Evolutionary conservation across 208 protist species (phyloP), one percentile per base, ranked within the genome.

Genomic region (Leishmania major): DNA sequence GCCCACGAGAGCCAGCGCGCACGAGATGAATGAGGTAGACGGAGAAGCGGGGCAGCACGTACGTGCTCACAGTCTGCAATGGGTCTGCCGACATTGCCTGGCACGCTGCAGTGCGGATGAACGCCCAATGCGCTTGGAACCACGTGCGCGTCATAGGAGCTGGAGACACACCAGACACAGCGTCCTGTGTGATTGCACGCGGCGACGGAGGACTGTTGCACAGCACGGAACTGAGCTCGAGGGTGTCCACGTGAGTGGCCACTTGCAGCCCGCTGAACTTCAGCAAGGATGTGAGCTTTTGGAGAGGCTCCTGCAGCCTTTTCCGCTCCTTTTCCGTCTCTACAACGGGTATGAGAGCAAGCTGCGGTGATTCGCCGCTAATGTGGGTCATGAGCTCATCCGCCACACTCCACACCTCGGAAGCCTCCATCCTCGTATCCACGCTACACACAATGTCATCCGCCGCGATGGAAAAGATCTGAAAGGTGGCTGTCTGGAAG

Each of bases 1-100:
- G 87, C 53, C 89, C 90, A 8, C 90, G 91, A 43, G 92, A 89
- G 35, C 94, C 94, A 0, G 92, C 87, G 4, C 87, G 89, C 31
- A 97, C 94, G n/a, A 97, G 81, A 74, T 97, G 94, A n/a, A 97
- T 87, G 6, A 97, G 86, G 67, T 91, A 94, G 15, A 97, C 90
- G 47, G 92, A 83, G 73, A 85, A 90, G 17, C 83, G 88, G 13
- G 94, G 94, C 22, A 88, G 77, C 6, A 97, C 73, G 78, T 87
- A 82, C 8, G 75, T 69, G 69, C 81, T 89, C 43, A 97, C 77
- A 0, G 89, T 87, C 57, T 78, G 72, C 51, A 94, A 76, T 28
- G 94, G 92, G 79, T 97, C 94, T 17, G 78, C 88, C 3, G 89
- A 59, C 19, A 74, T 81, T 8, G 84, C 79, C 8, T 84, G 67